phyloP scores from a whole-genome alignment of 2,329 filamentous ascomycete species.

The Cladorrhinum sp. region DNA sequence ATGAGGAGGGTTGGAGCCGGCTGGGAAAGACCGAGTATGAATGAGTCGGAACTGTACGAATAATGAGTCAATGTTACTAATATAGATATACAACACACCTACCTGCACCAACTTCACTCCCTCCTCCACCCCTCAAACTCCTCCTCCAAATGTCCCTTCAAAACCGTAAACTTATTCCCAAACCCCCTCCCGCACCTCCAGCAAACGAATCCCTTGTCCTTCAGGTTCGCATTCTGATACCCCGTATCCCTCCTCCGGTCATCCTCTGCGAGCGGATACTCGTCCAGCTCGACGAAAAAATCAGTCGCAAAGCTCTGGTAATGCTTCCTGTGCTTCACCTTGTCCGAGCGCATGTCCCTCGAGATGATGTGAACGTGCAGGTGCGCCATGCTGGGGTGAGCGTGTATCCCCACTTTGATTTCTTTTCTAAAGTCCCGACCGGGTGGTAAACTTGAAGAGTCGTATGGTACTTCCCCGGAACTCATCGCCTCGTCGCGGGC shows the following conservation, averaged over 20 bases:
- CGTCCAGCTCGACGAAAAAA: slow-evolving; percentile 75
- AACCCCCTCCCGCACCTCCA: slow-evolving; percentile 81
- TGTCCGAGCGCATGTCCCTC: slow-evolving; percentile 69
- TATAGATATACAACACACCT: no score
- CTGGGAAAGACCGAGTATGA: no score
- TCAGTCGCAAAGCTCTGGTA: slow-evolving; percentile 88
- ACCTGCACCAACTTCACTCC: not conserved
- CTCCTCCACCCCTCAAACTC: slow-evolving; percentile 54
- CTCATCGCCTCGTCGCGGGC: slow-evolving; percentile 62
- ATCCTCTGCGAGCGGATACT: slow-evolving; percentile 69
- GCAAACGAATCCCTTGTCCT: slow-evolving; percentile 63
- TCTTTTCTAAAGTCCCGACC: slow-evolving; percentile 78
- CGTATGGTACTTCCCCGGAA: slow-evolving; percentile 58
- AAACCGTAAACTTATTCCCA: slow-evolving; percentile 65
- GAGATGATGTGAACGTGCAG: slow-evolving; percentile 87
- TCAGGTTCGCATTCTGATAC: slow-evolving; percentile 54
- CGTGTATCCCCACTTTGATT: slow-evolving; percentile 76
- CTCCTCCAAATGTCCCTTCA: slow-evolving; percentile 68
- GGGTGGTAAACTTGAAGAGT: slow-evolving; percentile 59
- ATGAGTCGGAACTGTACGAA: no score
- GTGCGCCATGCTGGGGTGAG: slow-evolving; percentile 86
- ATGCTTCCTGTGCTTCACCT: slow-evolving; percentile 77
- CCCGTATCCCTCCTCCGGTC: slow-evolving; percentile 61
- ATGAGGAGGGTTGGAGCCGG: no score
- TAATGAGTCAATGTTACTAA: no score